A percentile compares a stretch with the other conserved stretches of the same genome.
Conservation (phyloP, 225 moss, liverwort and hornwort genomes). For the Marchantia paleacea region DNA sequence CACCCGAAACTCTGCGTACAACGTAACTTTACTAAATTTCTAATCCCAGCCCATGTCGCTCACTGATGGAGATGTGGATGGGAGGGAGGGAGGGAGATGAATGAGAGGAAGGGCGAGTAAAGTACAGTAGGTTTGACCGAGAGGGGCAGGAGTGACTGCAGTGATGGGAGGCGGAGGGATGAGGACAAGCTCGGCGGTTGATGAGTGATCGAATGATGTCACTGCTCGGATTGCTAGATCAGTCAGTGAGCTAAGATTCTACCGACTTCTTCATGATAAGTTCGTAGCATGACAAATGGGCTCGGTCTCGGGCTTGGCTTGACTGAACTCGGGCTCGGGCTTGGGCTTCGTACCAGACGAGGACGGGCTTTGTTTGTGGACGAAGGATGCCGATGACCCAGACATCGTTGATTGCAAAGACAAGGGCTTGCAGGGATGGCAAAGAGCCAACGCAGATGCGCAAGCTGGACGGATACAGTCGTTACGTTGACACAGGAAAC, state of each 20-base stretch:
- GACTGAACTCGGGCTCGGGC: too few relatives aligned
- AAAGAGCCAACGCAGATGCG: background rate
- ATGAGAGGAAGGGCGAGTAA: background rate
- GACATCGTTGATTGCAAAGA: too few relatives aligned
- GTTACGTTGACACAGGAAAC: background rate
- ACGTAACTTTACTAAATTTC: too few relatives aligned
- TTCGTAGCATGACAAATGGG: background rate
- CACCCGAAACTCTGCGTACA: too few relatives aligned
- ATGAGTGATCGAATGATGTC: slow-evolving; percentile 20
- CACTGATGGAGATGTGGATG: too few relatives aligned
- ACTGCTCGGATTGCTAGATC: slow-evolving; percentile 20
- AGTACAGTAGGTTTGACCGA: slow-evolving; percentile 13
- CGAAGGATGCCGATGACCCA: too few relatives aligned
- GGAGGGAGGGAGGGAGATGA: background rate
- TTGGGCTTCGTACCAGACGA: too few relatives aligned
- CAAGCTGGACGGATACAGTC: background rate
- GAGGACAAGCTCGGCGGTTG: slow-evolving; percentile 38
- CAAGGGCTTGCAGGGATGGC: background rate
- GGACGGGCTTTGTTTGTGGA: too few relatives aligned
- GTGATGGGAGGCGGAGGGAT: slow-evolving; percentile 17
- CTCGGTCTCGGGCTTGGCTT: background rate
- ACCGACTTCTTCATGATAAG: slow-evolving; percentile 16
- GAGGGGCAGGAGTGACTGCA: background rate
- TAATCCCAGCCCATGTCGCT: too few relatives aligned
- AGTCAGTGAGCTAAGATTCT: slow-evolving; percentile 22